Evolutionary conservation across 2,329 filamentous ascomycete species (phyloP), one percentile per base, ranked within the genome.

Genomic region (Metarhizium guizhouense): DNA sequence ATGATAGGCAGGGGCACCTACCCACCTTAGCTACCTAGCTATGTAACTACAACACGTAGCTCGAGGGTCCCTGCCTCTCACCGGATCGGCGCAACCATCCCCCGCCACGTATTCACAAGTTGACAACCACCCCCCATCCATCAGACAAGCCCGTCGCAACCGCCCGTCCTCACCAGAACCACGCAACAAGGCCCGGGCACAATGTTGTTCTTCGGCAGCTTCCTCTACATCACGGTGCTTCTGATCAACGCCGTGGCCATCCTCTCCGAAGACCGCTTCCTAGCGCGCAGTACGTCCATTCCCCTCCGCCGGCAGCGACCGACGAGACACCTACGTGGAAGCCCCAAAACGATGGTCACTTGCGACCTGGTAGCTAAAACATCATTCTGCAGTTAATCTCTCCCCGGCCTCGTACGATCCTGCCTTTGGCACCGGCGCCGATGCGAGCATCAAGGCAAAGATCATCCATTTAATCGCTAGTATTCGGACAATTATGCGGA

Each of bases 191-290:
- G 13, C 48, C 40, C 4, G 25, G 11, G 60, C 65, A 67, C 56
- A 52, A 89, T 90, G 86, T 76, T 90, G 61, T 81, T 92, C 75
- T 74, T 83, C 60, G 80, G 80, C 54, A 88, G 84, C 65, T 79
- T 94, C 57, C 78, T 94, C 70, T 92, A 93, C 71, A 69, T 93
- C 62, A 81, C 84, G 63, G 79, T 95, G 69, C 89, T 97, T 67
- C 82, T 97, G 69, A 85, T 94, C 74, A 99, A 99, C 74, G 90
- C 90, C 62, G 87, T 97, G 68, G 90, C 92, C 60, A 85, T 96
- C 68, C 87, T 97, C 61, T 95, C 90, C 64, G 92, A 96, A 82
- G 91, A 96, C 74, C 87, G 91, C 59, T 96, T 96, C 72, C 88
- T 96, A 62, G 74, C 87, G 74, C 86, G 70, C 63, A 95, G 72